Percentiles rank a stretch among this genome's conserved stretches.
Evolutionary conservation across 1,284 basidiomycete genomes (phyloP).

Genomic region (Trichosporon ovoides): DNA sequence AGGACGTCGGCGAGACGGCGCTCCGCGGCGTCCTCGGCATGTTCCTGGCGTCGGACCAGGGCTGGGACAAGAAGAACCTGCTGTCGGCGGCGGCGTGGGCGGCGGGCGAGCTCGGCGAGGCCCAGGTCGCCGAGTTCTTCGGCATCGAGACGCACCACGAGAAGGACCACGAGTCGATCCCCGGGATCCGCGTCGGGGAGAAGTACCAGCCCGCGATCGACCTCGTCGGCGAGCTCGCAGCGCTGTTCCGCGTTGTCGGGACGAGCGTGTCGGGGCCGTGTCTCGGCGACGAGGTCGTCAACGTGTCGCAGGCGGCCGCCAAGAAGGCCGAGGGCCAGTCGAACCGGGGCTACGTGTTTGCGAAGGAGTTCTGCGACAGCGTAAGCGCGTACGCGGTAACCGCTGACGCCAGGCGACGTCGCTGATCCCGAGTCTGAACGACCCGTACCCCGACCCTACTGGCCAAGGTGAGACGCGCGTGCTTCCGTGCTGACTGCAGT

Average conservation of each 20-base stretch:
- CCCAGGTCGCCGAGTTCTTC: constrained; percentile 29
- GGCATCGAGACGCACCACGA: constrained; percentile 29
- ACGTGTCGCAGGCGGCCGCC: constrained; percentile 5
- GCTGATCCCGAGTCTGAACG: constrained; percentile 14
- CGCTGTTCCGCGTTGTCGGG: constrained; percentile 21
- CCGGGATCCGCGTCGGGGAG: constrained; percentile 31
- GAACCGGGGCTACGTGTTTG: constrained; percentile 14
- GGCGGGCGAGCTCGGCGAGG: constrained; percentile 19
- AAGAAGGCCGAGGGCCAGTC: constrained; percentile 6
- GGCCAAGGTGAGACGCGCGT: constrained; percentile 9
- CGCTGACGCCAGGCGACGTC: constrained; percentile 12
- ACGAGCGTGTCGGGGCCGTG: constrained; percentile 17
- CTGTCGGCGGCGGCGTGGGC: constrained; percentile 26
- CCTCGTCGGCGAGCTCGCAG: constrained; percentile 19
- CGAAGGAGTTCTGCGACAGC: constrained; percentile 21
- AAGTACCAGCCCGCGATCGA: constrained; percentile 22
- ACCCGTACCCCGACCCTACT: constrained; percentile 13
- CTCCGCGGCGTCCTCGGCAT: constrained; percentile 31
- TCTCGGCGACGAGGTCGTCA: constrained; percentile 29
- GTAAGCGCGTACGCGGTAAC: constrained; percentile 14
- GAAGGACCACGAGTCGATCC: constrained; percentile 32
- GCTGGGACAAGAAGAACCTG: constrained; percentile 25
- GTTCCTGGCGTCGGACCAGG: constrained; percentile 29
- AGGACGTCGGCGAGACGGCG: constrained; percentile 23
- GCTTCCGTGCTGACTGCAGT: constrained; percentile 15